These are phyloP conservation scores for Aspergillus viridinutans DNA, from an alignment of 2,329 filamentous ascomycete genomes.

Conservation along the genomic window DNA sequence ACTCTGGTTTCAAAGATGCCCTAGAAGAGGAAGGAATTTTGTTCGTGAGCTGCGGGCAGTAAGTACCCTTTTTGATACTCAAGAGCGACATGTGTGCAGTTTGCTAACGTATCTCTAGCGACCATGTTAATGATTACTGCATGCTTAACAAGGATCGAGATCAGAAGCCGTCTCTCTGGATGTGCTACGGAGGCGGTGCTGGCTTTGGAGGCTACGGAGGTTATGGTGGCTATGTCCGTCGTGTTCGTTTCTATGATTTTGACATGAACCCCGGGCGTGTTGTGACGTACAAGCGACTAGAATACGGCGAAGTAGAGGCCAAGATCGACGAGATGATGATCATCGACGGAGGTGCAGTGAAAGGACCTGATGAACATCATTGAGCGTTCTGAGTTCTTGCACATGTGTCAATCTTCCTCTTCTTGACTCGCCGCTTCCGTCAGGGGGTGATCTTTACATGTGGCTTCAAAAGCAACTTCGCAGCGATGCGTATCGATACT, in stretches of 20 bases:
- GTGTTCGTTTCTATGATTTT: constrained; percentile 84
- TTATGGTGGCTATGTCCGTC: constrained; percentile 78
- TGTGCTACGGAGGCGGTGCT: constrained; percentile 92
- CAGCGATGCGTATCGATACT: neutral
- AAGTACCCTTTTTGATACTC: constrained; percentile 37
- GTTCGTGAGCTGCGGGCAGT: constrained; percentile 89
- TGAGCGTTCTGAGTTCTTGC: neutral
- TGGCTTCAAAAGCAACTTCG: neutral
- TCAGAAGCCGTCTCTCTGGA: constrained; percentile 74
- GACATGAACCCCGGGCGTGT: constrained; percentile 88
- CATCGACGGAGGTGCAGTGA: constrained; percentile 55
- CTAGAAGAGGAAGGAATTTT: constrained; percentile 80
- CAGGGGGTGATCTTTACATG: neutral
- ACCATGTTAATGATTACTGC: constrained; percentile 97
- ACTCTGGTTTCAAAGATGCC: constrained; percentile 88
- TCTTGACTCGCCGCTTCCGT: neutral
- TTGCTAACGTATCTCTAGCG: constrained; percentile 47
- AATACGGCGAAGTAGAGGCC: constrained; percentile 55
- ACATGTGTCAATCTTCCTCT: neutral
- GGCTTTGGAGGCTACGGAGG: constrained; percentile 95
- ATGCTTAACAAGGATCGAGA: constrained; percentile 58
- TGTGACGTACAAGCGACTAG: constrained; percentile 85
- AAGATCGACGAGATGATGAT: constrained; percentile 58
- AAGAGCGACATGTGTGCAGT: neutral
- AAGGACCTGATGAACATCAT: constrained; percentile 22